Conservation (phyloP, 805 yeast species). For the Starmera dryadoides region DNA sequence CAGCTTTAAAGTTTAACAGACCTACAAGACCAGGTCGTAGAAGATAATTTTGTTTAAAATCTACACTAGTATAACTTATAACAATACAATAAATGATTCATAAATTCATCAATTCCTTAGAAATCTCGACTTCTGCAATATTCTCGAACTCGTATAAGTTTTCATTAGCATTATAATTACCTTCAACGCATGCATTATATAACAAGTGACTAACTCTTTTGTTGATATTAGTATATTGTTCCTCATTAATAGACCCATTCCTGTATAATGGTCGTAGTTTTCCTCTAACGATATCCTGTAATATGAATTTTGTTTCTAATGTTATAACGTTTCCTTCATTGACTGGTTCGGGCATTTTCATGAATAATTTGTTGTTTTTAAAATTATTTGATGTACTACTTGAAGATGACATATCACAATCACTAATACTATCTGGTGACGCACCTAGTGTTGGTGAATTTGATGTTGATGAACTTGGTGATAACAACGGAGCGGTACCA, state of each 20-base stretch:
- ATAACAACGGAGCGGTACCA: slow-evolving; percentile 4
- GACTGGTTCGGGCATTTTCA: slow-evolving; percentile 5
- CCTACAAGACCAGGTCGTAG: slow-evolving; percentile 70
- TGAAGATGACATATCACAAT: background rate
- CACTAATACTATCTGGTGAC: background rate
- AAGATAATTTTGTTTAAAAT: slow-evolving; percentile 12
- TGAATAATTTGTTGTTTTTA: slow-evolving; percentile 6
- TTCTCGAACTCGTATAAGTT: slow-evolving; percentile 6
- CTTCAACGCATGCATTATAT: slow-evolving; percentile 30
- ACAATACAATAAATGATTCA: background rate
- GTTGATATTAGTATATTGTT: slow-evolving; percentile 53
- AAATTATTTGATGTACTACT: no score
- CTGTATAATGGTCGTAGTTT: slow-evolving; percentile 42
- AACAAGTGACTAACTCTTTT: slow-evolving; percentile 53
- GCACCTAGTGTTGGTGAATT: slow-evolving; percentile 8
- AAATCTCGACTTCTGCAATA: slow-evolving; percentile 12
- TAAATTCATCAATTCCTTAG: slow-evolving; percentile 4
- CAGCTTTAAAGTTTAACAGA: slow-evolving; percentile 38
- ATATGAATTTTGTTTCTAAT: slow-evolving; percentile 40
- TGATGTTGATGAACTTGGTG: slow-evolving; percentile 4
- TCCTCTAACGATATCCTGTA: slow-evolving; percentile 53
- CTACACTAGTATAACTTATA: no score
- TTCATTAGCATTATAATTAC: background rate
- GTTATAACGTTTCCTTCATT: slow-evolving; percentile 7
- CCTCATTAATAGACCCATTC: slow-evolving; percentile 24